These are phyloP conservation scores for Fusarium duplospermum DNA, from an alignment of 2,329 filamentous ascomycete species.

Conservation along the genomic window DNA sequence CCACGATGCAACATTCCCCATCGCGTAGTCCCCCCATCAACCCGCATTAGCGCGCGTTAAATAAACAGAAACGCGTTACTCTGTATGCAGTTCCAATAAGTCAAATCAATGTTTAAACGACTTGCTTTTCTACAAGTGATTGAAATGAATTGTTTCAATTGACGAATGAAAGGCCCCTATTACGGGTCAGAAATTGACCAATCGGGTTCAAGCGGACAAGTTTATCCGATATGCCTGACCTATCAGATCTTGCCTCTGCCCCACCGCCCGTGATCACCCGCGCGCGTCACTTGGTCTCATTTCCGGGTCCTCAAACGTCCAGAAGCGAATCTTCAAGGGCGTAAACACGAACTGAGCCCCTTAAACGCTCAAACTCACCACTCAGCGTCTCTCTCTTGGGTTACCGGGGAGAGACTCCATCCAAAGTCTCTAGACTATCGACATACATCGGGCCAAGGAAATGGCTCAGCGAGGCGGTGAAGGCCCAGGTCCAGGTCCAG, in stretches of 20 bases:
- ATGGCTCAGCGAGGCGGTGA: constrained; percentile 1
- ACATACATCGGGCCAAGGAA: not conserved
- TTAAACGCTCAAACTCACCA: not conserved
- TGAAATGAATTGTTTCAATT: not conserved
- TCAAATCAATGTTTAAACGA: not conserved
- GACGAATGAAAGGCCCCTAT: not conserved
- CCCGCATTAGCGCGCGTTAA: not conserved
- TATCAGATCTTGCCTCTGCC: not conserved
- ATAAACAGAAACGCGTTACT: not conserved
- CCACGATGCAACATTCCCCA: not conserved
- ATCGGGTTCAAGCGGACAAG: not conserved
- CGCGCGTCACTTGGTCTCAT: not conserved
- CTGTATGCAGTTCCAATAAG: not conserved
- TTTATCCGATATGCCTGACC: not conserved
- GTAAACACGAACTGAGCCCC: constrained; percentile 1
- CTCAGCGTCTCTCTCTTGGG: not conserved
- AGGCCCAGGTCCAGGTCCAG: not conserved
- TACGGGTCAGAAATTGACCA: not conserved
- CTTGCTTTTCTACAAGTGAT: not conserved
- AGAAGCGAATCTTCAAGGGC: constrained; percentile 10
- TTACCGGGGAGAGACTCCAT: constrained; percentile 9
- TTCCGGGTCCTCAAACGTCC: not conserved
- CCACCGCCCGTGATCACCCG: not conserved
- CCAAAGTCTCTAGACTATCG: not conserved
- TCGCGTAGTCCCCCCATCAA: not conserved